Conservation (phyloP, 345 rosid species). For the Moricandia arvensis region DNA sequence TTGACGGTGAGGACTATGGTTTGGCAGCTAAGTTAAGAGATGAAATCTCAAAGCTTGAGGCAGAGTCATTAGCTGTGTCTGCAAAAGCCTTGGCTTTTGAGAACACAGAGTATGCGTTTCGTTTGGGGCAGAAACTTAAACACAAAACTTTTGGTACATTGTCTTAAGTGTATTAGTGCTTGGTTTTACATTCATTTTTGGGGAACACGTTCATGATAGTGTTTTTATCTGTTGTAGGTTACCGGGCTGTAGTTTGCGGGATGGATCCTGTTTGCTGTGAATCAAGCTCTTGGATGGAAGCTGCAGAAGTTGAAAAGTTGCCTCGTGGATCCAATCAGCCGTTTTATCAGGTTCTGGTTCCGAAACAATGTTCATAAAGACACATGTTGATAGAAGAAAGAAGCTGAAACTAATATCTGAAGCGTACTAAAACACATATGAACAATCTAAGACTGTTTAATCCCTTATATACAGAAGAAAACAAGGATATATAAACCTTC, state of each 20-base stretch:
- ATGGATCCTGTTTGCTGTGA: slow-evolving; percentile 96
- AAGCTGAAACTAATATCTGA: neutral
- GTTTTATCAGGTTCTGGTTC: slow-evolving; percentile 78
- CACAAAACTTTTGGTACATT: slow-evolving; percentile 71
- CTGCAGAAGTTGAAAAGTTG: slow-evolving; percentile 75
- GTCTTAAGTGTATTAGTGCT: neutral
- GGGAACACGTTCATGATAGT: neutral
- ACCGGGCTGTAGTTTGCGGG: slow-evolving; percentile 84
- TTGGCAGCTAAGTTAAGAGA: slow-evolving; percentile 75
- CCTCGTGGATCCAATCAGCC: slow-evolving; percentile 75
- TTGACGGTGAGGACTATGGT: slow-evolving; percentile 74
- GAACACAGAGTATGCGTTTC: slow-evolving; percentile 75
- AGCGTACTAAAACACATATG: slow-evolving; percentile 2
- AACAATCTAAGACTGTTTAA: neutral
- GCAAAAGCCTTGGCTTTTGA: slow-evolving; percentile 80
- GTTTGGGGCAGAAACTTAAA: slow-evolving; percentile 87
- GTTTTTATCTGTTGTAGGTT: slow-evolving; percentile 45
- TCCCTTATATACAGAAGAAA: neutral
- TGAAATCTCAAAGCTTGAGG: slow-evolving; percentile 73
- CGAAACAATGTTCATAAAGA: neutral
- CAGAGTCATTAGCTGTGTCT: slow-evolving; percentile 83
- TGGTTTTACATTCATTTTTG: neutral
- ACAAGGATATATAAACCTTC: neutral
- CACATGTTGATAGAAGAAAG: neutral
- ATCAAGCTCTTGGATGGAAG: slow-evolving; percentile 84